Conservation (phyloP, 2,329 filamentous ascomycete genomes). For the Ciborinia camelliae region DNA sequence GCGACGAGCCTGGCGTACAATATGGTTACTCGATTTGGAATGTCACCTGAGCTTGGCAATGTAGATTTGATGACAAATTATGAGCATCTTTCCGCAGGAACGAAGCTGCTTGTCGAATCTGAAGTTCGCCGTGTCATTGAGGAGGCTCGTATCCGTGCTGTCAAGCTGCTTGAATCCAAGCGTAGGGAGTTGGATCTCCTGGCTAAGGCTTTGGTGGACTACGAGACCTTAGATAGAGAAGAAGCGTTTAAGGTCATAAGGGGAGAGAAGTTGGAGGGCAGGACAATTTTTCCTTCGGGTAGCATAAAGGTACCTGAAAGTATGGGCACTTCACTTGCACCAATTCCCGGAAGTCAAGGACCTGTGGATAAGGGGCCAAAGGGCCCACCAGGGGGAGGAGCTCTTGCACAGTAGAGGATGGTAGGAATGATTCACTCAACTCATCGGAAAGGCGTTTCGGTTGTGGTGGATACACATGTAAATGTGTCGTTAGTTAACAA, state of each 20-base stretch:
- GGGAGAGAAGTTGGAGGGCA: constrained; percentile 75
- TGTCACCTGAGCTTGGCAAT: constrained; percentile 83
- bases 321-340: constrained; percentile 29
- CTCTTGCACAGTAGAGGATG: constrained; percentile 26
- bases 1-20: constrained; percentile 80
- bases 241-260: constrained; percentile 89
- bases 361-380: constrained; percentile 25
- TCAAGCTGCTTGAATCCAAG: constrained; percentile 66
- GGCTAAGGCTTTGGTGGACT: constrained; percentile 85
- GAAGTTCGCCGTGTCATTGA: constrained; percentile 85
- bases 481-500: constrained; percentile 10
- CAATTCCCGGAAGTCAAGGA: constrained; percentile 28
- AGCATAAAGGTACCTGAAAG: constrained; percentile 63
- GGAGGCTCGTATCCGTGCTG: constrained; percentile 73
- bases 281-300: constrained; percentile 56
- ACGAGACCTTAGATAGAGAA: constrained; percentile 84
- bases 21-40: constrained; percentile 87
- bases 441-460: constrained; percentile 25
- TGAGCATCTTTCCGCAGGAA: constrained; percentile 76
- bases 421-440: constrained; percentile 20
- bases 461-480: constrained; percentile 11
- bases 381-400: constrained; percentile 31
- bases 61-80: constrained; percentile 84
- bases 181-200: constrained; percentile 83
- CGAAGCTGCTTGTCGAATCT: constrained; percentile 78